A percentile compares a stretch with the other conserved stretches of the same genome.
These are phyloP conservation scores for Trichoderma reesei DNA, from an alignment of 495 filamentous ascomycete species.

Conservation along the genomic window DNA sequence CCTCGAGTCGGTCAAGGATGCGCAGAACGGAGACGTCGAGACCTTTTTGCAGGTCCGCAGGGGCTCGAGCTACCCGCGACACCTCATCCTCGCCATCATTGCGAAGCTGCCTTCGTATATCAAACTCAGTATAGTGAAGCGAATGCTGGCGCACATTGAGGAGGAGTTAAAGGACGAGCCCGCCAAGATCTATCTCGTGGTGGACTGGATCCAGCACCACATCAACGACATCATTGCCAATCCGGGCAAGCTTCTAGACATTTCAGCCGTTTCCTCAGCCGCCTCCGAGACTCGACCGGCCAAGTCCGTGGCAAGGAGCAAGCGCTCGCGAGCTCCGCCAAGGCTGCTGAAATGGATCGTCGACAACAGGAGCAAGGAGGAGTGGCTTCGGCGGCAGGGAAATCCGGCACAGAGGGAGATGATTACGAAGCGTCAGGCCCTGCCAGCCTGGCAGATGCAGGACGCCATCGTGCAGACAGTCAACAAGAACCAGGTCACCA, in stretches of 20 bases:
- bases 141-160: constrained; percentile 57
- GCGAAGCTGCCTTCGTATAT: constrained; percentile 81
- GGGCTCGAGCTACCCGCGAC: constrained; percentile 57
- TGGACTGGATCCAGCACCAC: constrained; percentile 82
- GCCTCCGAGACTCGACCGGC: constrained; percentile 37
- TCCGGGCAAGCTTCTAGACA: constrained; percentile 73
- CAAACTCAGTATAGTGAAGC: constrained; percentile 76
- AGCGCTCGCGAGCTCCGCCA: constrained; percentile 38
- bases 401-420: constrained; percentile 57
- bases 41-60: constrained; percentile 41
- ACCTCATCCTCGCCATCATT: constrained; percentile 64
- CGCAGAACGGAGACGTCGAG: constrained; percentile 31
- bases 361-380: constrained; percentile 31
- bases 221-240: constrained; percentile 65
- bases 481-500: constrained; percentile 69
- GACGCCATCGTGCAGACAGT: constrained; percentile 67
- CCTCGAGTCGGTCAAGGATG: constrained; percentile 36
- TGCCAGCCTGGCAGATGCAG: constrained; percentile 83
- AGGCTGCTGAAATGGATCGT: constrained; percentile 38
- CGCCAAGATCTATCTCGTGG: constrained; percentile 74
- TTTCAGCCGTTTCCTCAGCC: constrained; percentile 57
- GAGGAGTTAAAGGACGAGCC: constrained; percentile 64
- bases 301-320: constrained; percentile 18
- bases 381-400: constrained; percentile 37
- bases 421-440: constrained; percentile 52